Evolutionary conservation across 2,329 filamentous ascomycete genomes (phyloP).

Genomic region (Fusarium dimerum): DNA sequence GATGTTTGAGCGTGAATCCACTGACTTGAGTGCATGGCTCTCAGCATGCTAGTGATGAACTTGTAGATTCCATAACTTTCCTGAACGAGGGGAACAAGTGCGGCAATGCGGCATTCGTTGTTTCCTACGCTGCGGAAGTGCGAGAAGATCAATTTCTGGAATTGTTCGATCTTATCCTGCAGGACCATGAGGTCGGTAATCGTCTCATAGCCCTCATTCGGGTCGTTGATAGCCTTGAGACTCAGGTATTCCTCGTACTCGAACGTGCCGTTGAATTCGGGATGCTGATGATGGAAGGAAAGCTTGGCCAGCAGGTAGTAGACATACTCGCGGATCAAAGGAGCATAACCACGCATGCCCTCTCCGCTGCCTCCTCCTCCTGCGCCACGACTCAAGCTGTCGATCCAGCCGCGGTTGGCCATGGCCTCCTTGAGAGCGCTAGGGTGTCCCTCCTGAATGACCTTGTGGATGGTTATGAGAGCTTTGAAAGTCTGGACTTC

Average conservation of each 20-base stretch:
- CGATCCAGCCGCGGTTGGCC: conserved; percentile 85
- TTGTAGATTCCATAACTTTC: conserved; percentile 99
- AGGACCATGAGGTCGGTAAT: conserved; percentile 95
- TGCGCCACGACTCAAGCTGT: conserved; percentile 84
- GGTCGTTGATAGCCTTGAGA: conserved; percentile 96
- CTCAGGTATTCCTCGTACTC: conserved; percentile 99
- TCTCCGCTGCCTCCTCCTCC: conserved; percentile 68
- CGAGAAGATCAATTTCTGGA: conserved; percentile 97
- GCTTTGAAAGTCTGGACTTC: conserved; percentile 99
- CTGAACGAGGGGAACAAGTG: conserved; percentile 88
- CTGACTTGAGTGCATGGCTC: conserved; percentile 94
- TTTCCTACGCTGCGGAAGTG: conserved; percentile 90
- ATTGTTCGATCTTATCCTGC: conserved; percentile 97
- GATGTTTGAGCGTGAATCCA: conserved; percentile 11
- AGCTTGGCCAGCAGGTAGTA: conserved; percentile 93
- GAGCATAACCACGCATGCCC: conserved; percentile 85
- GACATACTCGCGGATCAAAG: conserved; percentile 94
- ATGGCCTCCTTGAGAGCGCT: conserved; percentile 85
- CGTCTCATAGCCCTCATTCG: conserved; percentile 96
- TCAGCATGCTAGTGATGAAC: conserved; percentile 98
- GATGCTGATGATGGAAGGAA: conserved; percentile 93
- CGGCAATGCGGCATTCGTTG: conserved; percentile 95
- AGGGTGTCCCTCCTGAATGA: conserved; percentile 94
- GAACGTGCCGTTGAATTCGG: conserved; percentile 97
- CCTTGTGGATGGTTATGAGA: conserved; percentile 95